Evolutionary conservation across 371 early-diverging fungal species (phyloP).

Genomic region (Amoeboaphelidium protococcarum): DNA sequence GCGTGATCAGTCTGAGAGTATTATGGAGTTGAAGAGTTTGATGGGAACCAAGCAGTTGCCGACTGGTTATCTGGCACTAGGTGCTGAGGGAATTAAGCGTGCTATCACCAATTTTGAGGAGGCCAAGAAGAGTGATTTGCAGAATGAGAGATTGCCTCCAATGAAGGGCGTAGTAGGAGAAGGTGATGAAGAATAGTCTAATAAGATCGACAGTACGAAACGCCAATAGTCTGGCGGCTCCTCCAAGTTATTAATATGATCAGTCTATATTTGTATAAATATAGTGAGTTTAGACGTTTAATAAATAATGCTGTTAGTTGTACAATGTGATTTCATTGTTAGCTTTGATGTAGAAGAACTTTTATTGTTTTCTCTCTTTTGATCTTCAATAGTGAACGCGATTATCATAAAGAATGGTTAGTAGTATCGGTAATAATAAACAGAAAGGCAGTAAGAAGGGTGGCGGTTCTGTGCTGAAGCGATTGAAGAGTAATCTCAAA

Average conservation of each 20-base stretch:
- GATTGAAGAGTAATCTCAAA: constrained; percentile 39
- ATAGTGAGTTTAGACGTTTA: background rate
- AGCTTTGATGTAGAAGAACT: background rate
- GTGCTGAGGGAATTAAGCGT: constrained; percentile 63
- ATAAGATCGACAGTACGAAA: background rate
- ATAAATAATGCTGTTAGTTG: too few relatives aligned
- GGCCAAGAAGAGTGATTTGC: constrained; percentile 53
- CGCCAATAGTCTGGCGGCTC: background rate
- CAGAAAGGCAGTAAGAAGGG: background rate
- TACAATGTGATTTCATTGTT: too few relatives aligned
- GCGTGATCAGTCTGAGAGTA: constrained; percentile 57
- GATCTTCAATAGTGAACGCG: background rate
- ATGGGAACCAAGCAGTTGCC: constrained; percentile 57
- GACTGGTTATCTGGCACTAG: constrained; percentile 52
- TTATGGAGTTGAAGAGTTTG: constrained; percentile 67
- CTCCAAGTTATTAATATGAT: too few relatives aligned
- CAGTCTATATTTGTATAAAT: background rate
- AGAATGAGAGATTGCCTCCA: constrained; percentile 80
- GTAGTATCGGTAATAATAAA: background rate
- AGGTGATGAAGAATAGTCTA: background rate
- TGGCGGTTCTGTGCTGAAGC: constrained; percentile 28
- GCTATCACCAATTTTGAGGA: constrained; percentile 74
- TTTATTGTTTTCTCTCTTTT: background rate
- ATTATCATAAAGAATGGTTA: background rate
- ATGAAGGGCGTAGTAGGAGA: constrained; percentile 1